These are phyloP conservation scores for Sclerotinia glacialis DNA, from an alignment of 2,329 filamentous ascomycete species.

Conservation along the genomic window DNA sequence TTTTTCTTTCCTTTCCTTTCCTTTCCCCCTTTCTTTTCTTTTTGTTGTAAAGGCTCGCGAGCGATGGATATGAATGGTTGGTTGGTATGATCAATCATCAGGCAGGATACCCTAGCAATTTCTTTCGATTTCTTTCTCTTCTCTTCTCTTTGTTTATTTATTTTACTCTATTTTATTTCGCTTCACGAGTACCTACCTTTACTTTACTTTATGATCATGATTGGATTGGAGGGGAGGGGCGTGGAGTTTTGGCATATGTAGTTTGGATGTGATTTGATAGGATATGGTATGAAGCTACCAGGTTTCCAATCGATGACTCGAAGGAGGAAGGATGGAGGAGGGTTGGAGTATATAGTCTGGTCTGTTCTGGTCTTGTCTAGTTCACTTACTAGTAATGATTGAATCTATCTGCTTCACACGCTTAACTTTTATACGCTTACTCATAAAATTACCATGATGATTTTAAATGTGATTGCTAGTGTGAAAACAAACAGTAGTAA, in stretches of 20 bases:
- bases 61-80: constrained; percentile 10
- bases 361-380: no score
- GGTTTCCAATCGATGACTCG: no score
- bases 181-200: neutral
- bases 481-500: no score
- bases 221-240: neutral
- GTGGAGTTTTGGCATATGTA: constrained; percentile 2
- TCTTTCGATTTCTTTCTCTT: neutral
- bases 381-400: no score
- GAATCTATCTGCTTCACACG: no score
- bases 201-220: neutral
- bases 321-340: no score
- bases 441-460: no score
- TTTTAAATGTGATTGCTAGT: no score
- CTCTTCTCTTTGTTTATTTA: neutral
- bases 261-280: neutral
- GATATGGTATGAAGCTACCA: neutral
- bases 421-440: no score
- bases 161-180: neutral
- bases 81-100: neutral
- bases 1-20: neutral
- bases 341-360: no score
- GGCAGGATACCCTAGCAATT: constrained; percentile 16
- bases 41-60: neutral
- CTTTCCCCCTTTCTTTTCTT: neutral